These are phyloP conservation scores for Amanita rubescens DNA, from an alignment of 768 basidiomycete genomes.

Conservation along the genomic window DNA sequence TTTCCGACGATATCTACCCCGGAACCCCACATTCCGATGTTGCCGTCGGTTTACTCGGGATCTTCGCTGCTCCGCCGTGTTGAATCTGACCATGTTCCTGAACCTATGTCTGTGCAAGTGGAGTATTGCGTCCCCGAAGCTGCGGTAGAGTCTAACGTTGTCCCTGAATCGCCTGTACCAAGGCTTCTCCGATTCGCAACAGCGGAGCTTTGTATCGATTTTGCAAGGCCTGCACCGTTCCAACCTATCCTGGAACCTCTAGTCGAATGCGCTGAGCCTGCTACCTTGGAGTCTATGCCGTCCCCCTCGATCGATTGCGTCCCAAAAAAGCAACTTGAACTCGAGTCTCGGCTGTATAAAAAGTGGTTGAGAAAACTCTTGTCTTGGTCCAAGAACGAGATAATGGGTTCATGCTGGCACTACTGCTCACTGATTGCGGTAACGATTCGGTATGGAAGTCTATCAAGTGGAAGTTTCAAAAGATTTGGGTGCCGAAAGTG, in stretches of 20 bases:
- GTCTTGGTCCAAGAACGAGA: neutral
- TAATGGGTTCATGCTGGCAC: neutral
- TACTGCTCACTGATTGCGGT: neutral
- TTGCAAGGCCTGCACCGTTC: neutral
- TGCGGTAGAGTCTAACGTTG: neutral
- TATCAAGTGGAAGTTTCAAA: no score
- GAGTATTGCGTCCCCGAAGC: neutral
- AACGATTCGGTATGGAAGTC: constrained; percentile 1
- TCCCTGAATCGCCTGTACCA: neutral
- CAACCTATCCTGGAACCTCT: neutral
- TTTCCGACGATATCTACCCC: constrained; percentile 1
- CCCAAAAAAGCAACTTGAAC: neutral
- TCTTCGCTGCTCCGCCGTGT: neutral
- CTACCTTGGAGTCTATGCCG: neutral
- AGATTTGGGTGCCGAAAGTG: constrained; percentile 2
- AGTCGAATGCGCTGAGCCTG: neutral
- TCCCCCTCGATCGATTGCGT: no score
- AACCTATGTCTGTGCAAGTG: no score
- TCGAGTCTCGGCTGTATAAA: neutral
- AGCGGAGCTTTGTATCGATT: neutral
- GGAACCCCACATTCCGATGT: neutral
- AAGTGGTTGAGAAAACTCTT: constrained; percentile 2
- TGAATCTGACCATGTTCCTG: neutral
- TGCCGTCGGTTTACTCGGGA: neutral
- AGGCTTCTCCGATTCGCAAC: neutral